A percentile compares a stretch with the other conserved stretches of the same genome.
Evolutionary conservation across 345 rosid species (phyloP).

Genomic region (Moricandia moricandioides): DNA sequence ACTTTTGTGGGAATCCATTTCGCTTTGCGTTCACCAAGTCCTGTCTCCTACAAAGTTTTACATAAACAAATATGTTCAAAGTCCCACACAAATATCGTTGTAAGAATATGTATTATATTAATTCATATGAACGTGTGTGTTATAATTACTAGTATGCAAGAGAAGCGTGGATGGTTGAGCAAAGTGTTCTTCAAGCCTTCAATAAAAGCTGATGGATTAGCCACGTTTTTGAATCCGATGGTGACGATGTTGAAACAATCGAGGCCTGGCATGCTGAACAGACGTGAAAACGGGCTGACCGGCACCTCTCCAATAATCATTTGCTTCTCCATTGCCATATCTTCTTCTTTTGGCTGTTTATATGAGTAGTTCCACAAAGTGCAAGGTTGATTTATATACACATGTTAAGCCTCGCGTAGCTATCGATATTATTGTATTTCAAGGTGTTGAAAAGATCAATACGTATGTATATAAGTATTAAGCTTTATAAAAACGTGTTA

Average conservation of each 20-base stretch:
- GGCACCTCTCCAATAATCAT: slow-evolving; percentile 29
- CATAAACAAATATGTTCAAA: not conserved
- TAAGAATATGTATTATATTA: too few relatives aligned
- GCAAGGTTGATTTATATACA: slow-evolving; percentile 6
- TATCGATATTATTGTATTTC: not conserved
- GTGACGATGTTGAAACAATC: slow-evolving; percentile 45
- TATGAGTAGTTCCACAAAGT: slow-evolving; percentile 2
- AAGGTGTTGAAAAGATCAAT: not conserved
- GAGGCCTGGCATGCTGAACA: slow-evolving; percentile 47
- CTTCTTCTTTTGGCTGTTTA: slow-evolving; percentile 12
- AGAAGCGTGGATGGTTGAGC: slow-evolving; percentile 79
- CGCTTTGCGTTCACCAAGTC: not conserved
- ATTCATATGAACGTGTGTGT: not conserved
- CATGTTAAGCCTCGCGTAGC: not conserved
- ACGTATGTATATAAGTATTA: not conserved
- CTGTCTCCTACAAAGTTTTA: slow-evolving; percentile 8
- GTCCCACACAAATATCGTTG: too few relatives aligned
- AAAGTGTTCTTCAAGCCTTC: slow-evolving; percentile 50
- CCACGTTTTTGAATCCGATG: slow-evolving; percentile 43
- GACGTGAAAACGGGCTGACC: slow-evolving; percentile 48
- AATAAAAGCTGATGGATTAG: slow-evolving; percentile 41
- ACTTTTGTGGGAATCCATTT: slow-evolving; percentile 10
- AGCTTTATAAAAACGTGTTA: not conserved
- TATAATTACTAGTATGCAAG: slow-evolving; percentile 45
- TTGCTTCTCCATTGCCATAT: slow-evolving; percentile 5